phyloP scores from a whole-genome alignment of 163 green algal genomes.

The Prototheca cutis region DNA sequence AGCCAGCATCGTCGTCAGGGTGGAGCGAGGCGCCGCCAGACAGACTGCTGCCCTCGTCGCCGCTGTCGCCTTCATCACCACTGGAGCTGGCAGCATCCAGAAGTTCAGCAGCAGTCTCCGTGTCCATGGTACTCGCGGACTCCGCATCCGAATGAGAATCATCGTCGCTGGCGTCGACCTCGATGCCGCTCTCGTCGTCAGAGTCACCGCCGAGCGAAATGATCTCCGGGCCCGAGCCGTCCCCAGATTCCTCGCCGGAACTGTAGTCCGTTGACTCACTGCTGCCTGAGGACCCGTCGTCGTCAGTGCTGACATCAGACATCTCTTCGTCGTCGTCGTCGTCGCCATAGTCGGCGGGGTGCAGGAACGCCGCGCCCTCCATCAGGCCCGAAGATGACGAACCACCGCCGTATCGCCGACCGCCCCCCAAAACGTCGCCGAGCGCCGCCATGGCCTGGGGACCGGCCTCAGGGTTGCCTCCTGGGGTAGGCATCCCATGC shows the following conservation, averaged over 20 bases:
- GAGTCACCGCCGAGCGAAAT: too few species aligned
- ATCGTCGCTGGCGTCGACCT: conserved; percentile 21
- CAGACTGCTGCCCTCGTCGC: neutral
- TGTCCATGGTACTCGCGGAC: too few species aligned
- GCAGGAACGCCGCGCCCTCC: neutral
- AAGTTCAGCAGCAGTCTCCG: too few species aligned
- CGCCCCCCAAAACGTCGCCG: neutral
- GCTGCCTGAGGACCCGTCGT: too few species aligned
- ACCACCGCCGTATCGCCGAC: neutral
- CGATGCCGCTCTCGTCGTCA: conserved; percentile 26
- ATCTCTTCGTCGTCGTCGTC: conserved; percentile 41
- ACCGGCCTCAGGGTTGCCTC: conserved; percentile 3
- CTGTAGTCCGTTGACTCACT: too few species aligned
- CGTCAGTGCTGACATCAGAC: too few species aligned
- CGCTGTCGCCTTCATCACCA: conserved; percentile 6
- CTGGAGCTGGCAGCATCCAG: too few species aligned
- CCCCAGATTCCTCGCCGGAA: too few species aligned
- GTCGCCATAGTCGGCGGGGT: conserved; percentile 12
- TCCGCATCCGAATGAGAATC: too few species aligned
- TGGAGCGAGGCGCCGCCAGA: too few species aligned
- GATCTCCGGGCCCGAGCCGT: too few species aligned
- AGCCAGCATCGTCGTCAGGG: neutral
- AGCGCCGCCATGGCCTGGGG: neutral
- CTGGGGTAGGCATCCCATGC: neutral
- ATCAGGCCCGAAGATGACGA: neutral